Base-by-base conservation (phyloP, 257 asterid species). In the Plantago elongata region DNA sequence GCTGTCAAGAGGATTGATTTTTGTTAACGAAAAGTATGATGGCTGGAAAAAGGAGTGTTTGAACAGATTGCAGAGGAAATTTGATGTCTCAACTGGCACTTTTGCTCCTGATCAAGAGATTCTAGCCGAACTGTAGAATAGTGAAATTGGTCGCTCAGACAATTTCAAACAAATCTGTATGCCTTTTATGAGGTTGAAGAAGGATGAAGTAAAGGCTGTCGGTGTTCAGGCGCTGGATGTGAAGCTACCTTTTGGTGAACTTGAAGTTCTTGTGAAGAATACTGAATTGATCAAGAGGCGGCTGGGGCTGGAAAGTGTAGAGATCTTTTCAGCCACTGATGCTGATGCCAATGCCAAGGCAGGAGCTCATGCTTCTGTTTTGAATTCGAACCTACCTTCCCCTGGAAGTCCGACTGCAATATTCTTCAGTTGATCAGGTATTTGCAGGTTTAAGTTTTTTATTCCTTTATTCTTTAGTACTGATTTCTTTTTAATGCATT, bases 121-220 rank as follows among this genome's bases (percentile, higher is more conserved):
- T 68, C 72, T 86, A 5, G 61, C 87, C 0, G 96, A 85, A 69
- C 55, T 92, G 76, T 88, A 83, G 68, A 75, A 79, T 38, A 83
- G 97, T 60, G 82, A 74, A 43, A 42, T 83, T 57, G 91, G 89
- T 30, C 84, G 77, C 75, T 68, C 78, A 8, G 88, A 81, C 3
- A 79, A 84, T 57, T 82, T 80, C 56, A 86, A 84, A 69, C 86
- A 86, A 66, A 69, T 78, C 0, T 89, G 97, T 54, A 89, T 86
- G 99, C 95, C 96, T 4, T 92, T 92, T 66, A 60, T 92, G 82
- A 92, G 92, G 85, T 83, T 83, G 80, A 92, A 89, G 78, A 89
- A 89, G 71, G 88, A 81, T 27, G 97, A 92, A 69, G 96, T 76
- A 13, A 79, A 65, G 72, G 63, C 77, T 0, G 91, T 89, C 7